phyloP scores from a whole-genome alignment of 257 asterid species.

The Solanum gandarillasii region DNA sequence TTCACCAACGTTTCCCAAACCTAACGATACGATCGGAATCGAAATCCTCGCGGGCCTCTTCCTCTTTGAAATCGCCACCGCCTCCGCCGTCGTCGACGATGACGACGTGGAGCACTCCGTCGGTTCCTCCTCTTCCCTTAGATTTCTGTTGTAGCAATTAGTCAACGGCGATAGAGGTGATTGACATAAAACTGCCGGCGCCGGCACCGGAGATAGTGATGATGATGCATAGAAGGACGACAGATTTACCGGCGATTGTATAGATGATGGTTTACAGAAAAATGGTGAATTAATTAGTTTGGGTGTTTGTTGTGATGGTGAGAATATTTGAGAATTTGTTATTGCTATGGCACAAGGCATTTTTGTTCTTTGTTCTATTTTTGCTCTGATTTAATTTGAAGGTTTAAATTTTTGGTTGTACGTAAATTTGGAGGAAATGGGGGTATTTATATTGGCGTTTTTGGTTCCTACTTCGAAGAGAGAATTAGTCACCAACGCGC shows the following conservation, averaged over 20 bases:
- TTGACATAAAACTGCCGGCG: not conserved
- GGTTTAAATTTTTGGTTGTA: not conserved
- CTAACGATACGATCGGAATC: conserved; percentile 33
- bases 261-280: not conserved
- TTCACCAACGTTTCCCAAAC: conserved; percentile 12
- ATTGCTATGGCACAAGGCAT: not conserved
- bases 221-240: not conserved
- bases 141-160: not conserved
- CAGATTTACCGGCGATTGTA: not conserved
- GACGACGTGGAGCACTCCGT: not conserved
- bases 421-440: not conserved
- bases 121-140: not conserved
- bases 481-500: not conserved
- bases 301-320: not conserved
- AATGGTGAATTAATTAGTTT: not conserved
- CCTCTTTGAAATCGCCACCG: conserved; percentile 42
- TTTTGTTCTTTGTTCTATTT: not conserved
- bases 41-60: conserved; percentile 54
- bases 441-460: not conserved
- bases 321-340: not conserved
- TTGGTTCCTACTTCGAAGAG: not conserved
- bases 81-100: conserved; percentile 1
- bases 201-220: not conserved
- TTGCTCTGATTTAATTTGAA: not conserved
- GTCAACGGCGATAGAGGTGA: not conserved